These are phyloP conservation scores for Macrolepiota albuminosa DNA, from an alignment of 768 basidiomycete species.

Conservation along the genomic window DNA sequence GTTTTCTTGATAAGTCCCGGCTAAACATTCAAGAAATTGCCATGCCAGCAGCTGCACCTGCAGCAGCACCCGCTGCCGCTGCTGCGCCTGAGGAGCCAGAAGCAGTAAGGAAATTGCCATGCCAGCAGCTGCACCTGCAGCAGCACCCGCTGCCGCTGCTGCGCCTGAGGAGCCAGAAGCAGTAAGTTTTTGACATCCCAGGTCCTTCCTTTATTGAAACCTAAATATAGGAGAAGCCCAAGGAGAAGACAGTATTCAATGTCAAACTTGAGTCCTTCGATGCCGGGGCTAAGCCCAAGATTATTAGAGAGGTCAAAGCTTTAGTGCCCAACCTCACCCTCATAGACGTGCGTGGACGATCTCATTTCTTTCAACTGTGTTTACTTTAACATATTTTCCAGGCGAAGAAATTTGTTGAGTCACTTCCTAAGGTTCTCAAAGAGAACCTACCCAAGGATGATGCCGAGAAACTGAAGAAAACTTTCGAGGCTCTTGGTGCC, in stretches of 20 bases:
- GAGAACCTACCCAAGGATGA: slow-evolving; percentile 96
- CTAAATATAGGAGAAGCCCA: slow-evolving; percentile 75
- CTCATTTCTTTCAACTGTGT: slow-evolving; percentile 1
- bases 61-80: slow-evolving; percentile 46
- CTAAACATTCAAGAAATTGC: slow-evolving; percentile 98
- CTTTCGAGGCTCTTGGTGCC: slow-evolving; percentile 87
- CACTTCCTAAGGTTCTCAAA: slow-evolving; percentile 87
- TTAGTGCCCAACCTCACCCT: slow-evolving; percentile 93
- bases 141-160: slow-evolving; percentile 46
- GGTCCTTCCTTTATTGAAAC: slow-evolving; percentile 1
- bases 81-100: slow-evolving; percentile 60
- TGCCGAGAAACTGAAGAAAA: slow-evolving; percentile 91
- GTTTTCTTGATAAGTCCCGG: slow-evolving; percentile 51
- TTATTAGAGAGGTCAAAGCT: slow-evolving; percentile 97
- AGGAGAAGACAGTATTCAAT: slow-evolving; percentile 98
- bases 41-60: slow-evolving; percentile 72
- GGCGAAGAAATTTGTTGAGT: slow-evolving; percentile 99
- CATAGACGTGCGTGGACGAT: slow-evolving; percentile 72
- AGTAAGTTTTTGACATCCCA: slow-evolving; percentile 31
- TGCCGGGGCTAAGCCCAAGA: slow-evolving; percentile 87
- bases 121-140: slow-evolving; percentile 67
- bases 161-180: slow-evolving; percentile 62
- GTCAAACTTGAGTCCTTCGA: slow-evolving; percentile 95
- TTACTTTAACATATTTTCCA: slow-evolving; percentile 26
- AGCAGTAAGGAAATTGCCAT: slow-evolving; percentile 88